phyloP scores from a whole-genome alignment of 306 rosid genomes.

The Hylodesmum podocarpum region DNA sequence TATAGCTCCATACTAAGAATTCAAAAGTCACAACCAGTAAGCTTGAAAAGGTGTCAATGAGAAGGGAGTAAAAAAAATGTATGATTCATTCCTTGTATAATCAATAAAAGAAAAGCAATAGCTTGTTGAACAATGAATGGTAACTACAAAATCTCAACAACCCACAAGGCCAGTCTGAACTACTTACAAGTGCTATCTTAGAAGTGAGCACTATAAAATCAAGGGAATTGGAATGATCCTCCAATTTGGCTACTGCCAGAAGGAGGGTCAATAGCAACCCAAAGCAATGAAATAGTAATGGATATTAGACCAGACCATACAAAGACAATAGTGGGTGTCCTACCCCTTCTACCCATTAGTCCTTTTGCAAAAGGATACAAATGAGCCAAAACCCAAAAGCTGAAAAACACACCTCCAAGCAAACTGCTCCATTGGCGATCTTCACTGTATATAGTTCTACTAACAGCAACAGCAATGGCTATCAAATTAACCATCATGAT shows the following conservation, averaged over 20 bases:
- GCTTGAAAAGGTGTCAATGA: background rate
- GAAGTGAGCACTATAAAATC: constrained; percentile 34
- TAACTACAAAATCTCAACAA: constrained; percentile 23
- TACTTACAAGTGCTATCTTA: constrained; percentile 40
- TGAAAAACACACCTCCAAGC: constrained; percentile 74
- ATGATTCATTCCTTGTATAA: constrained; percentile 18
- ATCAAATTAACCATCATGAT: constrained; percentile 72
- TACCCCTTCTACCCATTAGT: constrained; percentile 73
- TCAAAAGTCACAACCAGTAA: background rate
- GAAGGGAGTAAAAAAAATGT: background rate
- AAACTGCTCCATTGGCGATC: constrained; percentile 56
- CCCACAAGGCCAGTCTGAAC: constrained; percentile 6
- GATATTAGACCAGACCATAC: constrained; percentile 82
- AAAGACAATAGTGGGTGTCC: constrained; percentile 66
- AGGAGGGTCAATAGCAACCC: constrained; percentile 80
- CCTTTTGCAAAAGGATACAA: constrained; percentile 81
- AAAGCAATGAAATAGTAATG: constrained; percentile 70
- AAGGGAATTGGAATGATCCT: constrained; percentile 70
- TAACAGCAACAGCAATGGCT: constrained; percentile 53
- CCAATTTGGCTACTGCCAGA: constrained; percentile 57
- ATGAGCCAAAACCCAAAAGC: constrained; percentile 80
- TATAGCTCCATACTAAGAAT: background rate
- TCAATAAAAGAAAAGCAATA: constrained; percentile 19
- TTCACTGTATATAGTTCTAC: constrained; percentile 58
- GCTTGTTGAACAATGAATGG: constrained; percentile 26